These are phyloP conservation scores for Hygrophila difformis DNA, from an alignment of 257 asterid genomes.

Conservation along the genomic window DNA sequence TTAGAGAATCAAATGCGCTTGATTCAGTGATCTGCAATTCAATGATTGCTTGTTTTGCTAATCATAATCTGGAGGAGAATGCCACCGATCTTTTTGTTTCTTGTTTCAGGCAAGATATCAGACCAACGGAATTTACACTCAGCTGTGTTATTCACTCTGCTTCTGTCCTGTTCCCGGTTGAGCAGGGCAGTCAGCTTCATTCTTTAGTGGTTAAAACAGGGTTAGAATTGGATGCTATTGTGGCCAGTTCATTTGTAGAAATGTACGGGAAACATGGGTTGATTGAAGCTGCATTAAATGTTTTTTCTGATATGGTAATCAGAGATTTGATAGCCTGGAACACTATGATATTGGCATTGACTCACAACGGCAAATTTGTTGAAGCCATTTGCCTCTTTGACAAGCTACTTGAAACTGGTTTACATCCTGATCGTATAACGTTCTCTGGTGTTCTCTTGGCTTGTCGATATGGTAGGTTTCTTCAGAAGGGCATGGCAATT, in stretches of 20 bases:
- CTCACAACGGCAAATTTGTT: constrained; percentile 40
- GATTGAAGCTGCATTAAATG: constrained; percentile 26
- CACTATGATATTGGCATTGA: constrained; percentile 43
- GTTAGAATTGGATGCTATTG: constrained; percentile 41
- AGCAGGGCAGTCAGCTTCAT: constrained; percentile 53
- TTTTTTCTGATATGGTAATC: constrained; percentile 26
- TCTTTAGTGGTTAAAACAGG: constrained; percentile 56
- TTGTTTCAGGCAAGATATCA: constrained; percentile 29
- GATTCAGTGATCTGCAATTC: constrained; percentile 50
- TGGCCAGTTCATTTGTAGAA: constrained; percentile 50
- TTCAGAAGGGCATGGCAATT: constrained; percentile 39
- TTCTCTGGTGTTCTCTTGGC: constrained; percentile 44
- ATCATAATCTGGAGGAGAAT: constrained; percentile 31
- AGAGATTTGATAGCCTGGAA: constrained; percentile 68
- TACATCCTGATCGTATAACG: constrained; percentile 44
- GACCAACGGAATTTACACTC: constrained; percentile 54
- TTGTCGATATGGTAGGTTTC: constrained; percentile 41
- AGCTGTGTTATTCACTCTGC: constrained; percentile 43
- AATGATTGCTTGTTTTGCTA: constrained; percentile 55
- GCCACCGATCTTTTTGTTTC: constrained; percentile 40
- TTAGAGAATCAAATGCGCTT: constrained; percentile 27
- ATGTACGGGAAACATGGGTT: constrained; percentile 46
- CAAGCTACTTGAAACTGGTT: constrained; percentile 35
- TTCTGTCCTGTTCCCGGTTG: constrained; percentile 30
- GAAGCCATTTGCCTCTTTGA: constrained; percentile 38